These are phyloP conservation scores for Cryphonectria parasitica DNA, from an alignment of 2,329 filamentous ascomycete genomes.

Conservation along the genomic window DNA sequence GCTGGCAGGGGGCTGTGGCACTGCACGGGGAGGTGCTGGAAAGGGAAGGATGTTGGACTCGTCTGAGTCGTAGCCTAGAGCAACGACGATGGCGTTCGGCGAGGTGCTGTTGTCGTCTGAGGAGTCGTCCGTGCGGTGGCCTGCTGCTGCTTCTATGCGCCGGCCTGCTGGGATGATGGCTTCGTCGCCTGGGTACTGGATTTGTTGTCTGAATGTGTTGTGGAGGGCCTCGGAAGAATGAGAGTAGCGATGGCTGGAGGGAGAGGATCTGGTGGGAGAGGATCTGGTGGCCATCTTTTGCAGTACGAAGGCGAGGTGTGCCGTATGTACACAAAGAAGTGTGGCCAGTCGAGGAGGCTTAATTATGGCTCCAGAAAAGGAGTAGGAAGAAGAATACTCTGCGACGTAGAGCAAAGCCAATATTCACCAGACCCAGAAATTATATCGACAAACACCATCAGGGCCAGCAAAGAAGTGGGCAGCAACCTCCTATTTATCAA, in stretches of 20 bases:
- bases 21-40: conserved; percentile 9
- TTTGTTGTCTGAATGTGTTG: not conserved
- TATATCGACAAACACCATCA: too few relatives aligned
- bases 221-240: conserved; percentile 11
- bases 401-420: not conserved
- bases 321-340: not conserved
- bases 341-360: conserved; percentile 7
- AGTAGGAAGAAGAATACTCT: not conserved
- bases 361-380: too few relatives aligned
- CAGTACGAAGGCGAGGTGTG: not conserved
- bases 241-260: conserved; percentile 2
- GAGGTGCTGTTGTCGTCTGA: conserved; percentile 12
- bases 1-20: conserved; percentile 14
- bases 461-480: not conserved
- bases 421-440: too few relatives aligned
- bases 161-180: conserved; percentile 8
- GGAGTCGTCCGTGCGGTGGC: too few relatives aligned
- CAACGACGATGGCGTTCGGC: conserved; percentile 14
- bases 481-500: conserved; percentile 13
- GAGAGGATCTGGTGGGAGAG: conserved; percentile 13
- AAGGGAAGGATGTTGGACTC: conserved; percentile 7
- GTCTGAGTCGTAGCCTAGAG: conserved; percentile 22
- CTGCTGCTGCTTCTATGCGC: conserved; percentile 9
- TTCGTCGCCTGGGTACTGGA: not conserved
- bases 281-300: conserved; percentile 16